These are phyloP conservation scores for Casuarina glauca DNA, from an alignment of 306 rosid genomes.

Conservation along the genomic window DNA sequence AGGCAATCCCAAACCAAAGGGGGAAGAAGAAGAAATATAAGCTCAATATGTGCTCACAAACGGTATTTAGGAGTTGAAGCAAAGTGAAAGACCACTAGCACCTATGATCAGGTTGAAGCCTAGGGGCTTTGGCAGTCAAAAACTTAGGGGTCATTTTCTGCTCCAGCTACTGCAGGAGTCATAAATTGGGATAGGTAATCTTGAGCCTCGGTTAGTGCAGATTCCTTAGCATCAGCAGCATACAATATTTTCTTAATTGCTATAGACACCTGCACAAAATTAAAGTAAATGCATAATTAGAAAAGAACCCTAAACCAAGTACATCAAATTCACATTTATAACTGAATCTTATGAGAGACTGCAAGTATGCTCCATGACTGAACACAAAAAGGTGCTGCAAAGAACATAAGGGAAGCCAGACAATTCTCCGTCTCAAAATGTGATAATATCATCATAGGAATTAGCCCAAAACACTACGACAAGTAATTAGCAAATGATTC, in stretches of 20 bases:
- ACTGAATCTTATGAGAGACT: not conserved
- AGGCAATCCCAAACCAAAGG: too few species aligned
- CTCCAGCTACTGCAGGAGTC: constrained; percentile 31
- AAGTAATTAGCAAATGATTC: not conserved
- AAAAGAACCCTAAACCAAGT: not conserved
- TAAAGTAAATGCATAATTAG: not conserved
- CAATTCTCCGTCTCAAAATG: not conserved
- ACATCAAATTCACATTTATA: not conserved
- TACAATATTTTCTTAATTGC: constrained; percentile 89
- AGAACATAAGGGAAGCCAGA: not conserved
- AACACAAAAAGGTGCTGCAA: not conserved
- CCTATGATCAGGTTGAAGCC: constrained; percentile 13
- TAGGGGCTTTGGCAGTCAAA: constrained; percentile 1
- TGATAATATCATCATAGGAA: not conserved
- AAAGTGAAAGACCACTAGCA: constrained; percentile 26
- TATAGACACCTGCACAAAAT: constrained; percentile 63
- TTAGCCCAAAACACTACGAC: not conserved
- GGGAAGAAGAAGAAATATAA: too few species aligned
- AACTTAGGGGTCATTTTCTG: constrained; percentile 37
- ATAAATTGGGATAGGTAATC: constrained; percentile 51
- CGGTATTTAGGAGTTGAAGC: constrained; percentile 29
- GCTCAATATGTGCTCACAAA: constrained; percentile 14
- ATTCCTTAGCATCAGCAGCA: constrained; percentile 87
- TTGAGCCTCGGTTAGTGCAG: constrained; percentile 85
- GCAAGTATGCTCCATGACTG: not conserved